Conservation (phyloP, 106 monocot genomes). For the Dendrobium nobile region DNA sequence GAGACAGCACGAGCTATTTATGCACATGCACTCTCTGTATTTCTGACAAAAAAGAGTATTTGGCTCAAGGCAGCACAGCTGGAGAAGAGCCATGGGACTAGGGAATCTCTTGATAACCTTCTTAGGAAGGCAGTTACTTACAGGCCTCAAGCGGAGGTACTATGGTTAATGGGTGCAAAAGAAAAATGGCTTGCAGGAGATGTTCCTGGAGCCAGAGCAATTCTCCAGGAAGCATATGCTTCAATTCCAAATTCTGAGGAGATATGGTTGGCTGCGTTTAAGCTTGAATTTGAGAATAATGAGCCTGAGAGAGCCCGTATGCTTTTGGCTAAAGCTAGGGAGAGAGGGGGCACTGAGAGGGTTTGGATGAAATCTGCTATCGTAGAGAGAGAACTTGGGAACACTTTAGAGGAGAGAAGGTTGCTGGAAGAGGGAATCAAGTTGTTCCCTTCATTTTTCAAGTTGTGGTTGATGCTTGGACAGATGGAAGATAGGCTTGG, state of each 20-base stretch:
- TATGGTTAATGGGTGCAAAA: conserved; percentile 99
- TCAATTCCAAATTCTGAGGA: conserved; percentile 98
- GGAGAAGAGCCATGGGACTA: conserved; percentile 94
- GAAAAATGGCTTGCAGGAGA: conserved; percentile 98
- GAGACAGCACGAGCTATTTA: conserved; percentile 96
- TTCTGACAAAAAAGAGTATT: conserved; percentile 89
- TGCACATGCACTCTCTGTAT: conserved; percentile 72
- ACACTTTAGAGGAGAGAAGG: conserved; percentile 62
- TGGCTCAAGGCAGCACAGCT: conserved; percentile 99
- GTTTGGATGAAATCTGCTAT: conserved; percentile 99
- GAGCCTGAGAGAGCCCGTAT: conserved; percentile 96
- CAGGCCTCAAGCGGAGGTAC: conserved; percentile 85
- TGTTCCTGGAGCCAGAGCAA: conserved; percentile 82
- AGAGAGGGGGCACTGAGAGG: conserved; percentile 94
- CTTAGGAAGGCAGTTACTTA: conserved; percentile 87
- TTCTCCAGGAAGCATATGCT: conserved; percentile 97
- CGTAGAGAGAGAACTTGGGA: conserved; percentile 89
- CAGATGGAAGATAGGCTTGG: conserved; percentile 93
- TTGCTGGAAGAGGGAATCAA: conserved; percentile 78
- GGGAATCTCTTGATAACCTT: conserved; percentile 88
- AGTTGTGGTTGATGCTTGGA: conserved; percentile 97
- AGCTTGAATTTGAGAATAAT: conserved; percentile 95
- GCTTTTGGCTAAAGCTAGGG: conserved; percentile 88
- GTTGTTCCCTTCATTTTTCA: conserved; percentile 77
- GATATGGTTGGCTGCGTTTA: conserved; percentile 94